Evolutionary conservation across 2,329 filamentous ascomycete species (phyloP), one percentile per base, ranked within the genome.

Genomic region (Fusarium tuaranense): DNA sequence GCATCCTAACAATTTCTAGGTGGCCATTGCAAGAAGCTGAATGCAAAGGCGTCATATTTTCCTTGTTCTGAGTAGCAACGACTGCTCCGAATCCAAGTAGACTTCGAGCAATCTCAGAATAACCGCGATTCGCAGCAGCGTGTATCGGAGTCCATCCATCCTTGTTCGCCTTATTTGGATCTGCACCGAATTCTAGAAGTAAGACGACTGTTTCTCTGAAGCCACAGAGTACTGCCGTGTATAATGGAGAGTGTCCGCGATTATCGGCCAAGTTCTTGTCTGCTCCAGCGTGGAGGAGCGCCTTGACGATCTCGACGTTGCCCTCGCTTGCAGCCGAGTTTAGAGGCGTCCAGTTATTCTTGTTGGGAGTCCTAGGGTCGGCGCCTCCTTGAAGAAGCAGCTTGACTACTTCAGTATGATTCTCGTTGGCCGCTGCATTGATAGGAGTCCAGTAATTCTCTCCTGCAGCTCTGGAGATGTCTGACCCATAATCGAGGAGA

Each of bases 91-190:
- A 62, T 12, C 59, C 57, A 25, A 62, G 59, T 7, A 62, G 12
- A 38, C 39, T 62, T 22, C 59, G 59, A 6, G 32, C 59, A 18
- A 62, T 62, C 20, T 62, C 59, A 5, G 30, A 22, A 18, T 62
- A 44, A 8, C 59, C 59, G n/a, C 59, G 59, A 44, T 48, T 62
- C n/a, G 59, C n/a, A 25, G 59, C 59, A 22, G 38, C 25, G 8
- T 62, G 59, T n/a, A 62, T 20, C 39, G 59, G 59, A 9, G 39
- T 48, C 59, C 59, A 48, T 22, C 41, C 59, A 22, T 62, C 36
- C 39, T 62, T 62, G 59, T 62, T 62, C 18, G 59, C n/a, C 16
- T 22, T 62, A 30, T 62, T 48, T 9, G 59, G 59, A 34, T 62
- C 20, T 2, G 59, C 59, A 13, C 59, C 59, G 6, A 48, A 62